A percentile compares a stretch with the other conserved stretches of the same genome.
phyloP scores from a whole-genome alignment of 2,329 filamentous ascomycete genomes.

The Lizonia empirigonia region DNA sequence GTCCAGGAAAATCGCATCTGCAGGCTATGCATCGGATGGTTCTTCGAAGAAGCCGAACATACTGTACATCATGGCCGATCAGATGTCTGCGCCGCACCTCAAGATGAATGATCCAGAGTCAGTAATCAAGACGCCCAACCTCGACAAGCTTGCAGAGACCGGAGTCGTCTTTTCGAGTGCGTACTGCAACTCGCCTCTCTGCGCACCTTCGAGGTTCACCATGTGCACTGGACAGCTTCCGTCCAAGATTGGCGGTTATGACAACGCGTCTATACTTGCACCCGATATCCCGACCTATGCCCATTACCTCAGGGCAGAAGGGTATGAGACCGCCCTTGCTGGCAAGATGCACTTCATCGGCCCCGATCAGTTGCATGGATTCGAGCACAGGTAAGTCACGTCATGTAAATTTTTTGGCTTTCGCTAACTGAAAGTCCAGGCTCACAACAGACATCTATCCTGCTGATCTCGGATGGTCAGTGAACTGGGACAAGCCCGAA shows the following conservation, averaged over 20 bases:
- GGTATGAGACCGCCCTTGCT: slow-evolving; percentile 88
- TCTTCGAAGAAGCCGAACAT: slow-evolving; percentile 68
- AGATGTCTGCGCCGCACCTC: slow-evolving; percentile 86
- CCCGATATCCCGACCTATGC: slow-evolving; percentile 90
- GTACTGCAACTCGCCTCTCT: slow-evolving; percentile 92
- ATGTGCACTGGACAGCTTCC: slow-evolving; percentile 92
- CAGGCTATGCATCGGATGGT: slow-evolving; percentile 14
- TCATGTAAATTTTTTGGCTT: not conserved
- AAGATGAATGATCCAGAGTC: slow-evolving; percentile 91
- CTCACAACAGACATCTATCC: slow-evolving; percentile 96
- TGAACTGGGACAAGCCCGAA: slow-evolving; percentile 91
- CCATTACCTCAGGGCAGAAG: slow-evolving; percentile 82
- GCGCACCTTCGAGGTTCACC: slow-evolving; percentile 89
- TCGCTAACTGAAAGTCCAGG: slow-evolving; percentile 49
- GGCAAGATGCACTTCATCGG: slow-evolving; percentile 99
- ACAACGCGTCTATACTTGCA: slow-evolving; percentile 84
- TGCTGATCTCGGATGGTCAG: slow-evolving; percentile 90
- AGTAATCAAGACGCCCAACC: slow-evolving; percentile 88
- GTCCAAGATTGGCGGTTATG: slow-evolving; percentile 88
- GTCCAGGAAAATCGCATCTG: slow-evolving; percentile 34
- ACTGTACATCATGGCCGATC: slow-evolving; percentile 95
- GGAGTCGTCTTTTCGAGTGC: slow-evolving; percentile 92
- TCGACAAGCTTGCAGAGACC: slow-evolving; percentile 79
- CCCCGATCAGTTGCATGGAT: slow-evolving; percentile 86
- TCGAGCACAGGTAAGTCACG: slow-evolving; percentile 66